Percentiles rank a stretch among this genome's conserved stretches.
Conservation (phyloP, 225 moss, liverwort and hornwort genomes). For the Straminergon stramineum region DNA sequence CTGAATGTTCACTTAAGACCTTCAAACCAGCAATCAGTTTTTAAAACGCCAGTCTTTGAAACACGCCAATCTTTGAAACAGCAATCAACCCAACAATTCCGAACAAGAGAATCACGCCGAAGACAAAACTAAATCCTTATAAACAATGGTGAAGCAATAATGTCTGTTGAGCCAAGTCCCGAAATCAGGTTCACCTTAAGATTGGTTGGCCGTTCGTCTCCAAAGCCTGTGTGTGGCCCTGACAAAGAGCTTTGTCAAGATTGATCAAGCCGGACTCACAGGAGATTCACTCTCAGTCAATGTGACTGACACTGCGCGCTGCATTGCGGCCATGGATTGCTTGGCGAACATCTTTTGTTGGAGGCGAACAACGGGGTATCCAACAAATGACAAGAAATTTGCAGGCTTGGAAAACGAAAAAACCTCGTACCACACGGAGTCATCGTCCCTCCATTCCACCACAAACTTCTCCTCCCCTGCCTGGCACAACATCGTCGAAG, state of each 20-base stretch:
- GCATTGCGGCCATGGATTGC: constrained; percentile 71
- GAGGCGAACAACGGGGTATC: constrained; percentile 58
- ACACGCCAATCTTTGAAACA: not conserved
- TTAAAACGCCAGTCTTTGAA: not conserved
- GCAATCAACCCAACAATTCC: not conserved
- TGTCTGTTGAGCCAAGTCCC: not conserved
- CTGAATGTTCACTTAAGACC: not conserved
- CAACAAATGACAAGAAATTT: constrained; percentile 60
- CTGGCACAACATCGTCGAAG: constrained; percentile 18
- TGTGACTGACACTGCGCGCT: constrained; percentile 30
- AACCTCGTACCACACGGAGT: constrained; percentile 89
- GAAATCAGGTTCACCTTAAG: not conserved
- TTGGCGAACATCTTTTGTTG: constrained; percentile 78
- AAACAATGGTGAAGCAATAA: not conserved
- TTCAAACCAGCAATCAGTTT: not conserved
- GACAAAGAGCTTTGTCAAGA: not conserved
- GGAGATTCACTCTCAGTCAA: not conserved
- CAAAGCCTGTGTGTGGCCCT: not conserved
- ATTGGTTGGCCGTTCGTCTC: not conserved
- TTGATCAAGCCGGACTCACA: not conserved
- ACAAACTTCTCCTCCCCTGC: constrained; percentile 90
- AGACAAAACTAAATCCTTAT: too few species aligned
- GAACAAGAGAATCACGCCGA: not conserved
- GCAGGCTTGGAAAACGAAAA: constrained; percentile 86
- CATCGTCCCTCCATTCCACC: constrained; percentile 86